Conservation (phyloP, 306 rosid species). For the Dryas drummondii region DNA sequence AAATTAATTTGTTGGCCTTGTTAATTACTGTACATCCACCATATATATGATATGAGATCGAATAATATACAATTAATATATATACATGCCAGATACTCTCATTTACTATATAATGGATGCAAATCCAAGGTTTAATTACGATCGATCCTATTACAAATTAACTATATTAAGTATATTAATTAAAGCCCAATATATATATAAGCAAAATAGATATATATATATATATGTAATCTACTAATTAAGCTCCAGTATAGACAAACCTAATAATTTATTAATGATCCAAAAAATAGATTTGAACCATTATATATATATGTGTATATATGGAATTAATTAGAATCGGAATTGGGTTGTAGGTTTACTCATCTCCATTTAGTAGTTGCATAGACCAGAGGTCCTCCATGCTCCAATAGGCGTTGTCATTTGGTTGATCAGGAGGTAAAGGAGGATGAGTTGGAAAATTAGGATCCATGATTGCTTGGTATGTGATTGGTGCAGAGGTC, state of each 20-base stretch:
- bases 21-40: too few species aligned
- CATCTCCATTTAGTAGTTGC: slow-evolving; percentile 70
- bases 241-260: slow-evolving; percentile 27
- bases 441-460: slow-evolving; percentile 9
- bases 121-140: neutral
- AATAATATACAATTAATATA: neutral
- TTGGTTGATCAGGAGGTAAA: slow-evolving; percentile 31
- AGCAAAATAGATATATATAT: slow-evolving; percentile 2
- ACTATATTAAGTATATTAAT: slow-evolving; percentile 8
- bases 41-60: too few species aligned
- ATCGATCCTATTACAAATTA: neutral
- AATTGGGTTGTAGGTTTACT: neutral
- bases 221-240: slow-evolving; percentile 17
- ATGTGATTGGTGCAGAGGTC: slow-evolving; percentile 30
- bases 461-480: slow-evolving; percentile 36
- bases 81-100: neutral
- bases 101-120: neutral
- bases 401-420: slow-evolving; percentile 61
- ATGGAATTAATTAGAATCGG: neutral
- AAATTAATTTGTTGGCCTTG: too few species aligned
- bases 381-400: slow-evolving; percentile 95
- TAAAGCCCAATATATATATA: slow-evolving; percentile 12
- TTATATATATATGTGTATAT: neutral
- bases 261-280: slow-evolving; percentile 28
- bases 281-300: neutral